Evolutionary conservation across 2,329 filamentous ascomycete species (phyloP).

Genomic region (Sporothrix dimorphospora): DNA sequence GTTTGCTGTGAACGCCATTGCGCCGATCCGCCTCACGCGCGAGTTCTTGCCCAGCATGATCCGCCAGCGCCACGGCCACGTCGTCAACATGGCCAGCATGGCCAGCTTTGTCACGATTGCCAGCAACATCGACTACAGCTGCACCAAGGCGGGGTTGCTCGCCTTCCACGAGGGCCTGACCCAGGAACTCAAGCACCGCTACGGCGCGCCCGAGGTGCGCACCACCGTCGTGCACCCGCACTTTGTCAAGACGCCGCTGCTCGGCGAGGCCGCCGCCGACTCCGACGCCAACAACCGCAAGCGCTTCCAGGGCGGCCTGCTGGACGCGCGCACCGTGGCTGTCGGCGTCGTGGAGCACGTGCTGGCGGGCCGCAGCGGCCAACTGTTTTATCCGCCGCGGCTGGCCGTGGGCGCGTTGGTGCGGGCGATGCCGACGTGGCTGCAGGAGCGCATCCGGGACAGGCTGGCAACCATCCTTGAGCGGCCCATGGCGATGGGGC

Average conservation of each 20-base stretch:
- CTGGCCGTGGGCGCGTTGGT: conserved; percentile 48
- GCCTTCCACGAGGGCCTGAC: conserved; percentile 69
- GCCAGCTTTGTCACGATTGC: conserved; percentile 64
- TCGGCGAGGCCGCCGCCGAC: conserved; percentile 53
- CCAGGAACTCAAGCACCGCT: conserved; percentile 60
- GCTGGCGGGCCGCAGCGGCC: conserved; percentile 58
- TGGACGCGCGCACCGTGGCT: conserved; percentile 66
- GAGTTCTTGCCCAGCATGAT: conserved; percentile 71
- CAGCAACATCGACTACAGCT: conserved; percentile 64
- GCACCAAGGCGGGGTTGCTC: conserved; percentile 67
- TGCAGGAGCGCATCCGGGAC: conserved; percentile 26
- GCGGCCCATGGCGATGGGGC: conserved; percentile 13
- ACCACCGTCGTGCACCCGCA: conserved; percentile 45
- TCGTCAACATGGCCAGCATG: conserved; percentile 70
- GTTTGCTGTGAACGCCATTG: conserved; percentile 71
- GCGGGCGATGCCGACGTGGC: conserved; percentile 52
- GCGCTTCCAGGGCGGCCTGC: conserved; percentile 60
- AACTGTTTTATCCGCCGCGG: conserved; percentile 58
- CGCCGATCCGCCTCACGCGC: conserved; percentile 63
- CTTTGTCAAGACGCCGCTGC: conserved; percentile 29
- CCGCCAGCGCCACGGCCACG: conserved; percentile 67
- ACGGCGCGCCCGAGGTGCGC: conserved; percentile 65
- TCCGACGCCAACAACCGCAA: conserved; percentile 48
- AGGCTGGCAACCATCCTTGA: neutral
- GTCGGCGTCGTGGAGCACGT: conserved; percentile 65